A percentile compares a stretch with the other conserved stretches of the same genome.
These are phyloP conservation scores for Ambrosia artemisiifolia DNA, from an alignment of 129 eudicot genomes.

Conservation along the genomic window DNA sequence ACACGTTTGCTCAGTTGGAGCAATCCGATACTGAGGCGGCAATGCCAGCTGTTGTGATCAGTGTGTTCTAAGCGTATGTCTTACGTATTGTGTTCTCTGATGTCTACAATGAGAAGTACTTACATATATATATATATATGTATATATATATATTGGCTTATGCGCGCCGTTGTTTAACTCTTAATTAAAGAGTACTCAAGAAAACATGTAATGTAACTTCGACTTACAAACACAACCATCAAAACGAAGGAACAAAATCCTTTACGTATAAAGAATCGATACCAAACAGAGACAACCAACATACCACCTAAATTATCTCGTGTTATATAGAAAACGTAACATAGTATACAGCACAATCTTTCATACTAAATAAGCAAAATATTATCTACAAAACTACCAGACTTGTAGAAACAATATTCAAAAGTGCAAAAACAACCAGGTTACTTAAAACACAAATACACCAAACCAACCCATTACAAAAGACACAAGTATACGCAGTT, in stretches of 20 bases:
- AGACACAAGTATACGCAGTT: background rate
- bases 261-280: background rate
- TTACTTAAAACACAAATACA: background rate
- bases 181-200: background rate
- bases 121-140: too few species aligned
- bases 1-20: too few species aligned
- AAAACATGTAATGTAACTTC: background rate
- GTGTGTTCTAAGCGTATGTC: too few species aligned
- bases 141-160: too few species aligned
- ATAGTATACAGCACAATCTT: background rate
- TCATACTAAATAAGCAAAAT: background rate
- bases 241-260: background rate
- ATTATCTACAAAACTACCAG: constrained; percentile 1
- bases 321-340: background rate
- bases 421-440: background rate
- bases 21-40: too few species aligned
- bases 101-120: too few species aligned
- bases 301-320: background rate
- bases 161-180: background rate
- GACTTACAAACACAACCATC: background rate
- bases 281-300: background rate
- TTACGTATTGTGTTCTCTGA: too few species aligned
- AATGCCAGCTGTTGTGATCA: too few species aligned
- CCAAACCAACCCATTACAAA: background rate
- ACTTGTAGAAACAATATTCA: background rate